Conservation (phyloP, 2,329 filamentous ascomycete genomes). For the Colletotrichum sansevieriae region DNA sequence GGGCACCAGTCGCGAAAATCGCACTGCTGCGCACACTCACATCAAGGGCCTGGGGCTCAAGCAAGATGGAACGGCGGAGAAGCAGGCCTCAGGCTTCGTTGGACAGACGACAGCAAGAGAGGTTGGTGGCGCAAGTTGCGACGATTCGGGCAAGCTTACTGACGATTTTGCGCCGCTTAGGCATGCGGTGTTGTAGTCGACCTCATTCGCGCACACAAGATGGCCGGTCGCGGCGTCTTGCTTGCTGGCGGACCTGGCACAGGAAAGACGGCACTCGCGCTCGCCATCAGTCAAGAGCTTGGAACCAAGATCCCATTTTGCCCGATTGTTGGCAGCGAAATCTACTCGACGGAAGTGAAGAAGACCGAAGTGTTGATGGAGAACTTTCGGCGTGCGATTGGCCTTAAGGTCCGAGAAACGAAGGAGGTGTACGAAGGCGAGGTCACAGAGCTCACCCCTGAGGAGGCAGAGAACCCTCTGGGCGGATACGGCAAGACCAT, state of each 20-base stretch:
- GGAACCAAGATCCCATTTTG: slow-evolving; percentile 99
- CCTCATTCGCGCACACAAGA: slow-evolving; percentile 95
- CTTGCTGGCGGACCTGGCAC: slow-evolving; percentile 95
- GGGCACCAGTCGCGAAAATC: slow-evolving; percentile 93
- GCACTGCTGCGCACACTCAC: slow-evolving; percentile 96
- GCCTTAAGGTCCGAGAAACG: slow-evolving; percentile 95
- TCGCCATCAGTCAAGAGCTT: slow-evolving; percentile 96
- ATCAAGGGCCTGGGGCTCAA: slow-evolving; percentile 95
- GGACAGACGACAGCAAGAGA: slow-evolving; percentile 91
- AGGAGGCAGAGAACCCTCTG: slow-evolving; percentile 97
- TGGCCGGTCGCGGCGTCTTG: slow-evolving; percentile 94
- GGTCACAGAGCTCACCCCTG: slow-evolving; percentile 95
- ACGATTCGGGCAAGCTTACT: slow-evolving; percentile 11
- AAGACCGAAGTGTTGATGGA: slow-evolving; percentile 99
- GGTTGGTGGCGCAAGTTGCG: slow-evolving; percentile 62
- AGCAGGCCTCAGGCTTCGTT: slow-evolving; percentile 85
- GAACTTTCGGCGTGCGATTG: slow-evolving; percentile 97
- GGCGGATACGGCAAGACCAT: slow-evolving; percentile 98
- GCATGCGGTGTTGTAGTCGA: slow-evolving; percentile 97
- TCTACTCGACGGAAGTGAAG: slow-evolving; percentile 98
- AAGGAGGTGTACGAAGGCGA: slow-evolving; percentile 99
- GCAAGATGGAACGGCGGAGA: slow-evolving; percentile 86
- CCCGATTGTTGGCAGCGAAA: slow-evolving; percentile 96
- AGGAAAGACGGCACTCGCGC: slow-evolving; percentile 94
- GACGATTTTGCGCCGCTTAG: slow-evolving; percentile 57